phyloP scores from a whole-genome alignment of 192 early-diverging fungal genomes.

The Rhizoclosmatium globosum region DNA sequence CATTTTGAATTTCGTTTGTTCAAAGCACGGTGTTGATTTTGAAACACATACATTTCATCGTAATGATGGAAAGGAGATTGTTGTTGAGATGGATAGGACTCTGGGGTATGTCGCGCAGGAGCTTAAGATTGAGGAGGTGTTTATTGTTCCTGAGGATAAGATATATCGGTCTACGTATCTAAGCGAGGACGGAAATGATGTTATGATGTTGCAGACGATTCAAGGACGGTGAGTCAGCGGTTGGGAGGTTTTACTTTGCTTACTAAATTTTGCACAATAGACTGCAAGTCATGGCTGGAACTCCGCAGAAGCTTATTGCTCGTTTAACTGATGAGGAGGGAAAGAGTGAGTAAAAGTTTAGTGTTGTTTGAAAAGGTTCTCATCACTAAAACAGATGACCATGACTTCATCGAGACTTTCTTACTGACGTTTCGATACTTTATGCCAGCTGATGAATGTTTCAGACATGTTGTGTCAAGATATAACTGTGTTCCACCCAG shows the following conservation, averaged over 20 bases:
- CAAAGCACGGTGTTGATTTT: constrained; percentile 48
- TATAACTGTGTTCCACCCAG: constrained; percentile 56
- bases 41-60: constrained; percentile 50
- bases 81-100: constrained; percentile 58
- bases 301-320: constrained; percentile 61
- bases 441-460: constrained; percentile 60
- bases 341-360: constrained; percentile 40
- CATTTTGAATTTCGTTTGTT: constrained; percentile 51
- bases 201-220: constrained; percentile 54
- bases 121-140: constrained; percentile 43
- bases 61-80: constrained; percentile 30
- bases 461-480: constrained; percentile 54
- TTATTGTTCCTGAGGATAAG: constrained; percentile 59
- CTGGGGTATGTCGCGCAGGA: constrained; percentile 45
- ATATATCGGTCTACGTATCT: constrained; percentile 56
- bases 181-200: constrained; percentile 58
- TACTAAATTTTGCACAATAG: constrained; percentile 27
- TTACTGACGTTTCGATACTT: constrained; percentile 63
- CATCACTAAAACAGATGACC: constrained; percentile 32
- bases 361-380: not conserved
- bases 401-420: constrained; percentile 58
- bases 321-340: constrained; percentile 52
- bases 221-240: constrained; percentile 49
- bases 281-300: constrained; percentile 60
- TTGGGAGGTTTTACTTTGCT: not conserved